Evolutionary conservation across 108 stramenopile species (phyloP), one percentile per base, ranked within the genome.

Genomic region (Skeletonema tropicum): DNA sequence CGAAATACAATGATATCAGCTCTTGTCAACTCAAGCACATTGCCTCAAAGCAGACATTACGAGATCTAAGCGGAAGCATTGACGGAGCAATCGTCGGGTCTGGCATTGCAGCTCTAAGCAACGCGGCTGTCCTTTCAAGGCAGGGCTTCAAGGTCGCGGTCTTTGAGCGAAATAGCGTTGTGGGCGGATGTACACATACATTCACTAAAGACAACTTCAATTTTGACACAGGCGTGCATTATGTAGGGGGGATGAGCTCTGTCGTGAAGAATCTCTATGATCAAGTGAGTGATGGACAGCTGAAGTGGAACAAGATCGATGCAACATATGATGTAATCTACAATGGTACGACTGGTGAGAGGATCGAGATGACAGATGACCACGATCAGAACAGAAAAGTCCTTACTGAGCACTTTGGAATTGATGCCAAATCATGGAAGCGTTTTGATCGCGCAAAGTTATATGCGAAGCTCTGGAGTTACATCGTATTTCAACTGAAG

Each of bases 211-310:
- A 84, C 4, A 83, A 83, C 23, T 84, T 67, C 49, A 39, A 62
- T 11, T 87, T 84, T 74, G 86, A 87, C 62, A 48, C 60, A 3
- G 86, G 86, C 2, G 63, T 87, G 6, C 86, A 87, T 68, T 87
- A 87, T 41, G 42, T 45, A 41, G 71, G 83, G 5, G 66, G 71
- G 32, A 25, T 66, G 21, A 13, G 26, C 1, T 49, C 72, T 17
- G n/a, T 33, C 33, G 60, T 69, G 9, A 42, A 38, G 32, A 77
- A 38, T 5, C 69, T 74, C 76, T 82, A 59, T 31, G 73, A 62
- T 60, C 32, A 46, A 57, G 17, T 76, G 35, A 69, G 58, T 57
- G 86, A 86, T 32, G 76, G 73, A 12, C 71, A 76, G 29, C 36
- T 83, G 59, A 75, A 80, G 41, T 87, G 83, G 64, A 59, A 57